Conservation (phyloP, 1,139 yeast species). For the Nakaseomyces uthaithaninus region DNA sequence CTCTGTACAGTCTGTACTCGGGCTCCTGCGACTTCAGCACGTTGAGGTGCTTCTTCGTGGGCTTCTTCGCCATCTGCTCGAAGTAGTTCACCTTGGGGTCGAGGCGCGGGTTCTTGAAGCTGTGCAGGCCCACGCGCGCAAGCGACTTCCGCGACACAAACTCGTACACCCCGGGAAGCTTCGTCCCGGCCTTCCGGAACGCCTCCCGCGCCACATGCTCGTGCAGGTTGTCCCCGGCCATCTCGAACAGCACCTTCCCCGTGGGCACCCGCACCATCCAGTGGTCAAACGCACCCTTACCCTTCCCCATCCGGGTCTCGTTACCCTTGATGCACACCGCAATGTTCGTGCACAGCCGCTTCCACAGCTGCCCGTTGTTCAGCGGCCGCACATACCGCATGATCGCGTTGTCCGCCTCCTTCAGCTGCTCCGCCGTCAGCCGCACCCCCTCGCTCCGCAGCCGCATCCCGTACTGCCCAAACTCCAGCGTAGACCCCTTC, state of each 20-base stretch:
- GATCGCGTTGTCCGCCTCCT: constrained; percentile 83
- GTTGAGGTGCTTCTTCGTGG: constrained; percentile 56
- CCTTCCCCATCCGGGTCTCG: constrained; percentile 99
- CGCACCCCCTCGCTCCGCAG: constrained; percentile 80
- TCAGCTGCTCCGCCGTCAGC: constrained; percentile 79
- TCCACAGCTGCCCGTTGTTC: constrained; percentile 56
- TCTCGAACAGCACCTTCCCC: constrained; percentile 86
- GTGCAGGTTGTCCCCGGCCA: constrained; percentile 62
- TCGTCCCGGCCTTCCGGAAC: constrained; percentile 82
- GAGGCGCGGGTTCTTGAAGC: constrained; percentile 37
- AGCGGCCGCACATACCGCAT: constrained; percentile 63
- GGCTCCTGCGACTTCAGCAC: constrained; percentile 43
- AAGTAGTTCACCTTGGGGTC: constrained; percentile 42
- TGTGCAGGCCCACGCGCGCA: constrained; percentile 63
- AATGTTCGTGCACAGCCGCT: constrained; percentile 74
- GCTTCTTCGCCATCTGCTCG: constrained; percentile 48
- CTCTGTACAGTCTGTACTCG: constrained; percentile 46
- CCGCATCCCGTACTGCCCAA: constrained; percentile 82
- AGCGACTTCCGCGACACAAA: constrained; percentile 60
- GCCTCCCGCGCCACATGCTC: constrained; percentile 89
- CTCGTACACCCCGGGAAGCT: constrained; percentile 88
- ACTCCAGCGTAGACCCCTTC: constrained; percentile 74
- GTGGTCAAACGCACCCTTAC: constrained; percentile 95
- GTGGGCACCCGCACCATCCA: constrained; percentile 97
- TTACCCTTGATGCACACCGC: constrained; percentile 96